Percentiles rank a stretch among this genome's conserved stretches.
These are phyloP conservation scores for Phaeodactylum tricornutum DNA, from an alignment of 108 stramenopile genomes.

Conservation along the genomic window DNA sequence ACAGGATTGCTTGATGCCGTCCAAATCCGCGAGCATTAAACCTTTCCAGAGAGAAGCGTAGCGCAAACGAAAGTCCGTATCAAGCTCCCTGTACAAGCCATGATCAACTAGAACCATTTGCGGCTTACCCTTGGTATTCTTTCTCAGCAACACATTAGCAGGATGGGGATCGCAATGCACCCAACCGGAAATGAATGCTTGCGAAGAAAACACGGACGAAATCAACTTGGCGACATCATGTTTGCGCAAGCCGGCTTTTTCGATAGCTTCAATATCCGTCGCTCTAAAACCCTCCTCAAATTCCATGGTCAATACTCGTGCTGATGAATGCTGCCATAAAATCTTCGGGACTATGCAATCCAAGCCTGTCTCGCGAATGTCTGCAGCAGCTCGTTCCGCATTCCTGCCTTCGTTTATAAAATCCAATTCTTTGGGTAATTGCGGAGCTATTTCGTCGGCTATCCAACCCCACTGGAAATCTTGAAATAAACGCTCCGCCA, in stretches of 20 bases:
- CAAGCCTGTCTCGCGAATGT: constrained; percentile 28
- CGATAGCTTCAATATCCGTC: constrained; percentile 64
- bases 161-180: constrained; percentile 94
- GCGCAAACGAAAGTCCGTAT: constrained; percentile 59
- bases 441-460: constrained; percentile 87
- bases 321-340: constrained; percentile 49
- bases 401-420: constrained; percentile 86
- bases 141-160: constrained; percentile 83
- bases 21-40: constrained; percentile 73
- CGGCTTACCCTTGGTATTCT: constrained; percentile 41
- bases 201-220: constrained; percentile 68
- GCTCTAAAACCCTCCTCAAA: constrained; percentile 88
- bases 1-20: constrained; percentile 69
- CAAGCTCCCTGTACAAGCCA: constrained; percentile 75
- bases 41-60: constrained; percentile 82
- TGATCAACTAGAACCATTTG: constrained; percentile 90
- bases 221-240: constrained; percentile 63
- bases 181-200: constrained; percentile 57
- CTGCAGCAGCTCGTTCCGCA: constrained; percentile 46
- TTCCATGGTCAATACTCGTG: constrained; percentile 85
- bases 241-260: constrained; percentile 37
- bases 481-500: constrained; percentile 63
- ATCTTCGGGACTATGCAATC: constrained; percentile 74
- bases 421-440: constrained; percentile 87
- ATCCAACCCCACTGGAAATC: constrained; percentile 93